Base-by-base conservation (phyloP, 768 basidiomycete genomes). In the Lactarius pseudohatsudake region DNA sequence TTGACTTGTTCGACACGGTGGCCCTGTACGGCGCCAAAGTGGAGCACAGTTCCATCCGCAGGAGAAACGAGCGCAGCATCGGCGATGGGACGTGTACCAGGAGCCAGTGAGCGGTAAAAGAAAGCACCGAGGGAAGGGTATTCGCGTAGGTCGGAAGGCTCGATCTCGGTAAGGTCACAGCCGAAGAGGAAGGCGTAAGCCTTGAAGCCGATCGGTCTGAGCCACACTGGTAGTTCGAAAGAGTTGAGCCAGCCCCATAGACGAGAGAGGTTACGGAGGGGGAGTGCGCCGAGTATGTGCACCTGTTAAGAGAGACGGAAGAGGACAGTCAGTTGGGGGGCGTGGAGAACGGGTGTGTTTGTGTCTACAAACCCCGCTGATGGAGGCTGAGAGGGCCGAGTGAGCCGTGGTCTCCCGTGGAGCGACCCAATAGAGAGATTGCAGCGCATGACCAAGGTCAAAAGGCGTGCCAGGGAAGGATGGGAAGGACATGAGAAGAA, bases 161-260 rank as follows among this genome's bases (percentile, higher is more conserved):
- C 94, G 15, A 94, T 88, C 76, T 99, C 97, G 66, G 92, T 87
- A 66, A 99, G 82, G 80, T 98, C 90, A 80, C 95, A 97, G 30
- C 93, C 94, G 72, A 99, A 99, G n/a, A 87, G 81, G 72, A 80
- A 85, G 20, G 94, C 85, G 74, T 98, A 99, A 57, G 96, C 72
- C 65, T 86, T 85, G 80, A 95, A 87, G 43, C 96, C 92, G 74
- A 87, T 86, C 4, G 95, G 95, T n/a, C 97, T 84, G 77, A 94
- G 84, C 96, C 95, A 99, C 67, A 96, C 82, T 36, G 97, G 97
- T 6, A 99, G 85, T 72, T 94, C 90, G 69, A 96, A 82, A 1
- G 91, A 91, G 79, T 98, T 99, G 68, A 98, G 73, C 76, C 95
- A 96, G 7, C 97, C 97, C 95, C 96, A 98, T 6, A 98, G 77